Base-by-base conservation (phyloP, 495 filamentous ascomycete genomes). In the Trichoderma erinaceum region DNA sequence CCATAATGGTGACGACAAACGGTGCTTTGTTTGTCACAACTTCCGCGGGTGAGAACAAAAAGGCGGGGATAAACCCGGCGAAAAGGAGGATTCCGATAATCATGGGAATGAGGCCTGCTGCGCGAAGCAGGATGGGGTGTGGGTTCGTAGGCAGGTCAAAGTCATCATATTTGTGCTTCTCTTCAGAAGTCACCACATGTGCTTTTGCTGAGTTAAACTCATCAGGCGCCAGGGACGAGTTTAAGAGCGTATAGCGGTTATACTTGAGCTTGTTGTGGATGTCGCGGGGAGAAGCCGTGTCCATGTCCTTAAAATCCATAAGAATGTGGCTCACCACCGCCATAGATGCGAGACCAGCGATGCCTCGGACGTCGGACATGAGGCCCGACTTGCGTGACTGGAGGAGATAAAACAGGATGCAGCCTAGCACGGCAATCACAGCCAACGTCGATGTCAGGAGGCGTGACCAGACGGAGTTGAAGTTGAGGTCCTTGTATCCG, bases 311-410 rank as follows among this genome's bases (percentile, higher is more conserved):
- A 70, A 92, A 91, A 72, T 92, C 89, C 75, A 84, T 87, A 68
- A 91, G 79, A 75, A 92, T 90, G 71, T 91, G 89, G 66, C 82
- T 83, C 67, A 83, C 84, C 27, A 86, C 88, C 2, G 89, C 88
- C 88, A 92, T 90, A 35, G 88, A 83, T 18, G 89, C 89, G 13
- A 92, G 81, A 27, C 89, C 89, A 7, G 89, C 88, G 65, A 92
- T 89, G 16, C 89, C 89, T 64, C 86, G 88, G 7, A 89, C 88
- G 71, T 91, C 89, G 27, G 84, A 82, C 1, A 87, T 72, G 10
- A 92, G 81, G 0, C 89, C 89, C 18, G 87, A 88, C 41, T 82
- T 83, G 16, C 89, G 81, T 23, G 79, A 85, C 46, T 82, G 77
- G 2, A 88, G 78, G 43, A 87, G 83, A 69, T 85, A 82, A 48